These are phyloP conservation scores for Streptanthus diversifolius DNA, from an alignment of 345 rosid species.

Conservation along the genomic window DNA sequence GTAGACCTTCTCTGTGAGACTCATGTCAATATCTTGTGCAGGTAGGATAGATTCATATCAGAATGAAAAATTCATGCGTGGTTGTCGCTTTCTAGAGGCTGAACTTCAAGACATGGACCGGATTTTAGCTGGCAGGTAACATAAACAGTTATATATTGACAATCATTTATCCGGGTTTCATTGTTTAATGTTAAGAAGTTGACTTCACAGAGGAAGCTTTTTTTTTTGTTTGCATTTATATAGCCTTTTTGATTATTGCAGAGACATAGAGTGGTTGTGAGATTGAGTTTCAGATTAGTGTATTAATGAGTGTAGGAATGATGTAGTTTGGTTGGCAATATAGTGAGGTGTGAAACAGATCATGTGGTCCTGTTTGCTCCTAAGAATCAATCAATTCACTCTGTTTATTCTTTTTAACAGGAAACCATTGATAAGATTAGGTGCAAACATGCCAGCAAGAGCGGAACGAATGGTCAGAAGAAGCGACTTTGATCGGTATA, in stretches of 20 bases:
- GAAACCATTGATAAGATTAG: constrained; percentile 78
- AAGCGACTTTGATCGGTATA: constrained; percentile 85
- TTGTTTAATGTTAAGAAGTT: constrained; percentile 19
- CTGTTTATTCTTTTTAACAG: constrained; percentile 37
- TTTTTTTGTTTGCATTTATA: constrained; percentile 10
- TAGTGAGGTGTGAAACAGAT: constrained; percentile 27
- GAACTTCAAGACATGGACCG: constrained; percentile 93
- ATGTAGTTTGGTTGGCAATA: neutral
- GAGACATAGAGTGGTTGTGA: constrained; percentile 32
- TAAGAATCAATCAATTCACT: constrained; percentile 3
- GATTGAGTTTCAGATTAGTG: neutral
- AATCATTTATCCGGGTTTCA: neutral
- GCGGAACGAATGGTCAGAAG: constrained; percentile 71
- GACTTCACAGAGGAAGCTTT: constrained; percentile 20
- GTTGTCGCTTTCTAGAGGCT: constrained; percentile 86
- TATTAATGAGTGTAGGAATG: constrained; percentile 2
- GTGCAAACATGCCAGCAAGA: constrained; percentile 97
- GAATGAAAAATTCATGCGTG: constrained; percentile 81
- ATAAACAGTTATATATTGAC: neutral
- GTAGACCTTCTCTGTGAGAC: constrained; percentile 3
- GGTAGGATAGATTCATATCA: constrained; percentile 74
- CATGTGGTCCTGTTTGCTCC: constrained; percentile 32
- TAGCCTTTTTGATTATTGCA: constrained; percentile 18
- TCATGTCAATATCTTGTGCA: constrained; percentile 28
- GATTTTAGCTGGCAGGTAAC: constrained; percentile 72